Evolutionary conservation across 768 basidiomycete species (phyloP).

Genomic region (Kwoniella dejecticola): DNA sequence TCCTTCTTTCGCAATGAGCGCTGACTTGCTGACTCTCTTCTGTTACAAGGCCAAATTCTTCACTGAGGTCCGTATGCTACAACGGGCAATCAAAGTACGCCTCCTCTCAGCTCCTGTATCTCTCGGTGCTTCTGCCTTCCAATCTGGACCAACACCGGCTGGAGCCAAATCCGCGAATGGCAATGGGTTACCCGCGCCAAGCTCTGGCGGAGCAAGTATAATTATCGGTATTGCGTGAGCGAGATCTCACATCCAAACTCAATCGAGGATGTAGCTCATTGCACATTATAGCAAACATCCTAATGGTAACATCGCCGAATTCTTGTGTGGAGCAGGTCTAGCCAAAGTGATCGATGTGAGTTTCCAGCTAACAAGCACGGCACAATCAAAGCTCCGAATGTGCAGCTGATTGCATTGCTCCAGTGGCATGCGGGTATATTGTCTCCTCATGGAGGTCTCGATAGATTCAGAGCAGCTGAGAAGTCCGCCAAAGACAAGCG

Average conservation of each 20-base stretch:
- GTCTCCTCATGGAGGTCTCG: constrained; percentile 78
- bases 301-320: constrained; percentile 90
- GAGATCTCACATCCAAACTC: no score
- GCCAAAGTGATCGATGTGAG: constrained; percentile 78
- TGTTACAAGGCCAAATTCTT: constrained; percentile 92
- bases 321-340: constrained; percentile 77
- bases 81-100: constrained; percentile 54
- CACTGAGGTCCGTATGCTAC: constrained; percentile 64
- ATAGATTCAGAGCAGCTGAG: constrained; percentile 81
- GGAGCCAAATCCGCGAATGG: constrained; percentile 55
- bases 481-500: constrained; percentile 63
- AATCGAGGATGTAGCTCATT: no score
- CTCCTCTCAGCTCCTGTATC: constrained; percentile 60
- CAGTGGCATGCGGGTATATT: constrained; percentile 95
- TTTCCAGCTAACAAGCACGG: background rate
- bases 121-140: constrained; percentile 76
- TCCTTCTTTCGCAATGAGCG: no score
- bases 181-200: constrained; percentile 52
- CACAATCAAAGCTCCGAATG: no score
- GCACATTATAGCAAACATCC: constrained; percentile 78
- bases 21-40: background rate
- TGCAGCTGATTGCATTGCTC: background rate
- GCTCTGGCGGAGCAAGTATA: constrained; percentile 72
- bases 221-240: constrained; percentile 75
- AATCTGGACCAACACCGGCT: constrained; percentile 80